A percentile compares a stretch with the other conserved stretches of the same genome.
phyloP scores from a whole-genome alignment of 176 grass and related monocot genomes.

The Paspalum vaginatum region DNA sequence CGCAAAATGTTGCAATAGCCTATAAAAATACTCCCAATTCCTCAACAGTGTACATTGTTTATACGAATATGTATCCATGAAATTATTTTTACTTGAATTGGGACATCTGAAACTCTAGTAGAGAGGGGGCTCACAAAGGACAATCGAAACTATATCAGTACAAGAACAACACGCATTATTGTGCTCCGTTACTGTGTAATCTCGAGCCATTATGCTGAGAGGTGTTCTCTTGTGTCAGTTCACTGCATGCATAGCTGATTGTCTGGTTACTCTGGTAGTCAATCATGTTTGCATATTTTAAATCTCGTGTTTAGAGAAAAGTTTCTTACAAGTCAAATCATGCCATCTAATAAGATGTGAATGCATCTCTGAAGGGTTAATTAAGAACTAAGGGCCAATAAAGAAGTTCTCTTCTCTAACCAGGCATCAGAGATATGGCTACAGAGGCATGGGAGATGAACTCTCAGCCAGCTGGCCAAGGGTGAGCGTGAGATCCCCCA shows the following conservation, averaged over 20 bases:
- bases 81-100: constrained; percentile 22
- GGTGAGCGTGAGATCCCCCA: background rate
- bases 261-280: too few species aligned
- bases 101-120: background rate
- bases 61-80: constrained; percentile 8
- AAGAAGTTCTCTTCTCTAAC: background rate
- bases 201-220: too few species aligned
- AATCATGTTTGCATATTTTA: too few species aligned
- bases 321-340: background rate
- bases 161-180: too few species aligned
- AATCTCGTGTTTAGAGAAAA: background rate
- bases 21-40: constrained; percentile 14
- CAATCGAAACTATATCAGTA: too few species aligned
- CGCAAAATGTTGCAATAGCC: background rate
- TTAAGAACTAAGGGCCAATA: background rate
- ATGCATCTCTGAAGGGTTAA: background rate
- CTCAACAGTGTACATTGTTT: background rate
- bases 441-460: background rate
- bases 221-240: too few species aligned
- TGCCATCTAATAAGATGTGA: background rate
- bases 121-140: too few species aligned
- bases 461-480: background rate
- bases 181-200: background rate
- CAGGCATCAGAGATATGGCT: background rate
- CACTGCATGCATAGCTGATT: too few species aligned